Base-by-base conservation (phyloP, 2,329 filamentous ascomycete species). In the Dactylellina drechsleri region DNA sequence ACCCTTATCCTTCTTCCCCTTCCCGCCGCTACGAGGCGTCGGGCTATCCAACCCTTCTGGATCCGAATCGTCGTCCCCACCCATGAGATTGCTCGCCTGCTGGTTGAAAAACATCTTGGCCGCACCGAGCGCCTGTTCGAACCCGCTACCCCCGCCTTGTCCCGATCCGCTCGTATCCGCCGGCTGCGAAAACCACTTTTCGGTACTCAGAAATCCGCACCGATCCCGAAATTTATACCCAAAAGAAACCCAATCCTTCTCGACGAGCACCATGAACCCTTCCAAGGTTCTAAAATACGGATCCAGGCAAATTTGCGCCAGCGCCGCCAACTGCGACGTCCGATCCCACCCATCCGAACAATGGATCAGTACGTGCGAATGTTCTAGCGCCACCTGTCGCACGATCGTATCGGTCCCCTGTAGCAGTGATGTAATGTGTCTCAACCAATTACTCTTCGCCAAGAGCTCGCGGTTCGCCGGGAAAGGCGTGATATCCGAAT, bases 261-360 rank as follows among this genome's bases (percentile, higher is more conserved):
- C 95, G 1, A 99, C 87, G 5, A 99, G 84, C 1, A 96, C 89
- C 78, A 98, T 93, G 82, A 98, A 99, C 0, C 95, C 95, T 78
- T 97, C 91, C 58, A 99, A 84, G 0, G 95, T 98, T 60, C 95
- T 89, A 81, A 93, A 99, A 82, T 96, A 97, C 0, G 95, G 95
- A 80, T 99, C 95, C 7, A 99, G 86, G 84, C 97, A 94, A 45
- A 99, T 86, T 83, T 99, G 93, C 66, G 93, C 90, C 67, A 99
- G 83, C 3, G 93, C 93, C 79, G 93, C 96, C 60, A 99, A 86
- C 83, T 99, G 95, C 79, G 93, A 94, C 6, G 95, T 99, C 59
- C 95, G 90, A 82, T 99, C 95, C 95, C 95, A 99, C 2, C 95
- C 95, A 82, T 99, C 95, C 1, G 95, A 98, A 82, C 95, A 99